Conservation (phyloP, 768 basidiomycete genomes). For the Mycena vulgaris region DNA sequence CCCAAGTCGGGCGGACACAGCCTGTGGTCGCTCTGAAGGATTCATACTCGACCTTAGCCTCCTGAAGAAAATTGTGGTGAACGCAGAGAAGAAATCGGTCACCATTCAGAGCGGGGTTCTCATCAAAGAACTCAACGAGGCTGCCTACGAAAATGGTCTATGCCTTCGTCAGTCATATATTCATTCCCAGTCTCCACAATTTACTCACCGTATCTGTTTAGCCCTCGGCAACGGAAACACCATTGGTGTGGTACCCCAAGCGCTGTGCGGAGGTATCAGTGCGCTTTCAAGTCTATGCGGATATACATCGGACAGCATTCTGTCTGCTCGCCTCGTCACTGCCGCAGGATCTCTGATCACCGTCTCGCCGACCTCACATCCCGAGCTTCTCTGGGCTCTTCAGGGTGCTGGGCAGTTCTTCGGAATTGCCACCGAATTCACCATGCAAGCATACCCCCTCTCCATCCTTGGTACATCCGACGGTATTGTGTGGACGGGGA, state of each 20-base stretch:
- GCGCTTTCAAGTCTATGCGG: not conserved
- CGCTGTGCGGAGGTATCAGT: not conserved
- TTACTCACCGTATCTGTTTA: not conserved
- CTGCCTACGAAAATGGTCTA: conserved; percentile 4
- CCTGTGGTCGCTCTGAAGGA: conserved; percentile 7
- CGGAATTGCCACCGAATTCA: not conserved
- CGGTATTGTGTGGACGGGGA: too few species aligned
- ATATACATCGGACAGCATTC: conserved; percentile 14
- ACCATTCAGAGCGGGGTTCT: not conserved
- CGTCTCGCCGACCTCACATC: not conserved
- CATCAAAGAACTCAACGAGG: not conserved
- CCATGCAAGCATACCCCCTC: conserved; percentile 6
- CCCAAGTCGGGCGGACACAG: conserved; percentile 11
- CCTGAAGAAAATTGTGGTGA: not conserved
- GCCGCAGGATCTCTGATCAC: not conserved
- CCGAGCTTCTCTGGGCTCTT: conserved; percentile 11
- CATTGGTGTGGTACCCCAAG: not conserved
- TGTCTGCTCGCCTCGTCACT: conserved; percentile 7
- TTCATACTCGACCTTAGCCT: conserved; percentile 18
- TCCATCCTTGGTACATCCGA: not conserved
- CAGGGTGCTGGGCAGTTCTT: conserved; percentile 7
- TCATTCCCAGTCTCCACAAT: not conserved
- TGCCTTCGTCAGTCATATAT: not conserved
- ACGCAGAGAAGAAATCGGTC: not conserved
- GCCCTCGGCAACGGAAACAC: not conserved